Conservation (phyloP, 2,329 filamentous ascomycete genomes). For the Exophiala calicioides region DNA sequence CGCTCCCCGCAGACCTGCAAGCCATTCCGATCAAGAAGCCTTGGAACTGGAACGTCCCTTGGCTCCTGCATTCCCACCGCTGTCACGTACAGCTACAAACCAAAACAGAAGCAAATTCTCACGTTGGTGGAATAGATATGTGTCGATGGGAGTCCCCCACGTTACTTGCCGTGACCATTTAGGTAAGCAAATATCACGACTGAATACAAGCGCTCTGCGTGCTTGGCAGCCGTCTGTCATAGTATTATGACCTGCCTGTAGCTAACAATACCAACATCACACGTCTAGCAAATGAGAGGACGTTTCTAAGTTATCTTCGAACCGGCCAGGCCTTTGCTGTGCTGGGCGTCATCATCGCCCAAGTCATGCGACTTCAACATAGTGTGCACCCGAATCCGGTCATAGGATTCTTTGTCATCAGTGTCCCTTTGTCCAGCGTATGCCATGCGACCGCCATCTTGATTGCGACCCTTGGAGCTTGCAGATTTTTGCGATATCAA, state of each 20-base stretch:
- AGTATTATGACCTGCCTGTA: too few relatives aligned
- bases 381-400: conserved; percentile 18
- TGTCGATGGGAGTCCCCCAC: conserved; percentile 26
- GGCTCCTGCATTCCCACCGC: conserved; percentile 1
- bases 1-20: conserved; percentile 13
- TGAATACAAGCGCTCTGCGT: too few relatives aligned
- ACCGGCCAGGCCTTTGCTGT: conserved; percentile 29
- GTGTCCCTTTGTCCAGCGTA: conserved; percentile 37
- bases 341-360: conserved; percentile 26
- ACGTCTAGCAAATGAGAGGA: conserved; percentile 28
- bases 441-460: conserved; percentile 52
- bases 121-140: conserved; percentile 24
- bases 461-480: conserved; percentile 51
- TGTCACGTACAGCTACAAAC: conserved; percentile 8
- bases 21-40: conserved; percentile 25
- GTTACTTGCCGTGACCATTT: conserved; percentile 28
- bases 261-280: neutral
- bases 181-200: conserved; percentile 20
- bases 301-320: conserved; percentile 28
- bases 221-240: too few relatives aligned
- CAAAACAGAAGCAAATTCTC: conserved; percentile 7
- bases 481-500: conserved; percentile 59
- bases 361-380: conserved; percentile 25
- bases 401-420: conserved; percentile 29
- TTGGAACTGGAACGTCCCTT: conserved; percentile 18